Conservation (phyloP, 306 rosid species). For the Vigna trinervia region DNA sequence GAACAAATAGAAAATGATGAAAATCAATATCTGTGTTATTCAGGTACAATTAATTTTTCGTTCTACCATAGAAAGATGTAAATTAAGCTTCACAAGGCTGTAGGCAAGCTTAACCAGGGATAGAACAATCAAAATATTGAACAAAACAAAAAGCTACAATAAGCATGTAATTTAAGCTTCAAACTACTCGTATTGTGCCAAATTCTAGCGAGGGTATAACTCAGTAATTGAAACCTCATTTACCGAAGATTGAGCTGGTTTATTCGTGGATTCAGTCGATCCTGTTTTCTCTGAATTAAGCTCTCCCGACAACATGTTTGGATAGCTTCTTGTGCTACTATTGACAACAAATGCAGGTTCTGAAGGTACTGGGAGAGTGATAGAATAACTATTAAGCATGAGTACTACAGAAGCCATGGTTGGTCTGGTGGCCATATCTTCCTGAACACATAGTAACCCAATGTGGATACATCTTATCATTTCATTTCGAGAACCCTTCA, state of each 20-base stretch:
- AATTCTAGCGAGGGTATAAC: constrained; percentile 18
- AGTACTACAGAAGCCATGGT: background rate
- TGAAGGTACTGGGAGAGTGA: background rate
- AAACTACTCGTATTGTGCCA: background rate
- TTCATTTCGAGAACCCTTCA: background rate
- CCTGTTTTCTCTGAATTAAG: constrained; percentile 1
- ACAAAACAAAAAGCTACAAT: too few species aligned
- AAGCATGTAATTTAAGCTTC: too few species aligned
- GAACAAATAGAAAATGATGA: too few species aligned
- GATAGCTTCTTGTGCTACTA: background rate
- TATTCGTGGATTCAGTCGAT: background rate
- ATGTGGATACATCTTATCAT: background rate
- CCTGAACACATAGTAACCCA: background rate
- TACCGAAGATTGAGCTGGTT: background rate
- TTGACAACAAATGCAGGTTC: background rate
- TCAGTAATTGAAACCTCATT: constrained; percentile 8
- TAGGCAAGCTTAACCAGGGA: too few species aligned
- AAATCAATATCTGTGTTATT: too few species aligned
- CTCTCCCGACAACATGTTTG: background rate
- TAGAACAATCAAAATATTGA: too few species aligned
- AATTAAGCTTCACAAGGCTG: too few species aligned
- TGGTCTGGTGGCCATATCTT: background rate
- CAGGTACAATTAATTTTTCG: too few species aligned
- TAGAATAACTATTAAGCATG: background rate
- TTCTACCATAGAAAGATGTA: too few species aligned